These are phyloP conservation scores for Podaxis sp. DNA, from an alignment of 768 basidiomycete species.

Conservation along the genomic window DNA sequence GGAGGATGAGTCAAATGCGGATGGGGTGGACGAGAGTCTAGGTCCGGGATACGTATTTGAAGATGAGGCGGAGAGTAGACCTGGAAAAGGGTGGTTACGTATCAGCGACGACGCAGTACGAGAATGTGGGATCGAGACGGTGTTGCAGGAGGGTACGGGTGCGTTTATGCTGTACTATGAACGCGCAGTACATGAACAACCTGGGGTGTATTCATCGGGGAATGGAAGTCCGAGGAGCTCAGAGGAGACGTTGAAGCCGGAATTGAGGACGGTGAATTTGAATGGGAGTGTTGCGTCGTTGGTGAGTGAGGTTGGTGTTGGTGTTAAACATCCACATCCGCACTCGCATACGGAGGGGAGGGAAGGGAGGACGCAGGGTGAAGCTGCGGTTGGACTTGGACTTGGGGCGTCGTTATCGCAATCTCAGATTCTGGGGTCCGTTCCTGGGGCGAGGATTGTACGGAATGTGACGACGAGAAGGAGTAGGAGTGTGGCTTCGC, in stretches of 20 bases:
- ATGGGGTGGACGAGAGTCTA: slow-evolving; percentile 19
- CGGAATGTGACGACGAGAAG: slow-evolving; percentile 50
- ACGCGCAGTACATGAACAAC: slow-evolving; percentile 39
- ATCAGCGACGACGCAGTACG: slow-evolving; percentile 84
- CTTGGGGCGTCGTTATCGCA: slow-evolving; percentile 11
- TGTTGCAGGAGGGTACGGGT: slow-evolving; percentile 68
- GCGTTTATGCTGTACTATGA: slow-evolving; percentile 98
- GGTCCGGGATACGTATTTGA: slow-evolving; percentile 15
- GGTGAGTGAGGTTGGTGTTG: slow-evolving; percentile 43
- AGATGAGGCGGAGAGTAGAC: slow-evolving; percentile 30
- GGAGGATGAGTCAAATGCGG: slow-evolving; percentile 25
- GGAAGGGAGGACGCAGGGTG: slow-evolving; percentile 17
- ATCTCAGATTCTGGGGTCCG: not conserved
- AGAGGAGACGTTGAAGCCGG: slow-evolving; percentile 66
- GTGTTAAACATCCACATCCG: slow-evolving; percentile 25
- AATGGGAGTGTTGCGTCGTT: slow-evolving; percentile 52
- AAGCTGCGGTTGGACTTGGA: not conserved
- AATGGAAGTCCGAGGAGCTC: slow-evolving; percentile 36
- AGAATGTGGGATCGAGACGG: slow-evolving; percentile 73
- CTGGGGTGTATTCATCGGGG: slow-evolving; percentile 25
- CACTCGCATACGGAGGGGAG: slow-evolving; percentile 17
- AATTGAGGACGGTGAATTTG: slow-evolving; percentile 41
- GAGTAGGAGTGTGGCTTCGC: slow-evolving; percentile 32
- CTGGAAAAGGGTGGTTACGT: slow-evolving; percentile 79
- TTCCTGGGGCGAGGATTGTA: slow-evolving; percentile 42